These are phyloP conservation scores for Talaromyces adpressus DNA, from an alignment of 495 filamentous ascomycete genomes.

Conservation along the genomic window DNA sequence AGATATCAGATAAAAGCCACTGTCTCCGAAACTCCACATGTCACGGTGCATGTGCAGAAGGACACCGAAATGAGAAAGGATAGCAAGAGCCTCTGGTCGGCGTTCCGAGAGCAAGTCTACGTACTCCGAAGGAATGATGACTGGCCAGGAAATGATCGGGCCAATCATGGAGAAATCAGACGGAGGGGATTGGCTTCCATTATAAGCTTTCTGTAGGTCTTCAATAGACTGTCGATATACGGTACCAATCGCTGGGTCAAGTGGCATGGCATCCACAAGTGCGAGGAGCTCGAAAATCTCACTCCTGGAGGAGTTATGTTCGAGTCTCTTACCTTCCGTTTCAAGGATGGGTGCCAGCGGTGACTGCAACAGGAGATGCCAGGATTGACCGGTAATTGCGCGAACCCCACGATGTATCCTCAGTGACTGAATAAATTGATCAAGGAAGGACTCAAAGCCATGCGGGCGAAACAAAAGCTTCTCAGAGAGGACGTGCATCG, in stretches of 20 bases:
- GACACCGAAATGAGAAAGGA: conserved; percentile 34
- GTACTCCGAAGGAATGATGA: conserved; percentile 22
- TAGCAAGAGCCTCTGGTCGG: conserved; percentile 34
- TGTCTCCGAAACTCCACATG: conserved; percentile 30
- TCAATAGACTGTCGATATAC: background rate
- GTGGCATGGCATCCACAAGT: too few relatives aligned
- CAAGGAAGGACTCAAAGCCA: too few relatives aligned
- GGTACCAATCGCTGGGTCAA: background rate
- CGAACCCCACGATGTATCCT: too few relatives aligned
- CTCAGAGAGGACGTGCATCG: background rate
- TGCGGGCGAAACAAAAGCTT: background rate
- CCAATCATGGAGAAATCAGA: too few relatives aligned
- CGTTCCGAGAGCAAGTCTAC: conserved; percentile 21
- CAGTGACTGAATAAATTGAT: too few relatives aligned
- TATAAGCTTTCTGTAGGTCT: background rate
- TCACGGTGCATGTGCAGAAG: conserved; percentile 23
- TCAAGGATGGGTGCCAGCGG: too few relatives aligned
- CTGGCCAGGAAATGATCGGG: conserved; percentile 23
- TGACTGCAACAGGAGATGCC: too few relatives aligned
- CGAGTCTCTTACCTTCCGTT: too few relatives aligned
- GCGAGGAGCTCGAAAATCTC: too few relatives aligned
- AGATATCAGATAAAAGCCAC: conserved; percentile 9
- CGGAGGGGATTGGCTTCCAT: too few relatives aligned
- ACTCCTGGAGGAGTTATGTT: too few relatives aligned
- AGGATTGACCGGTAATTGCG: too few relatives aligned